Percentiles rank a stretch among this genome's conserved stretches.
Conservation (phyloP, 495 filamentous ascomycete species). For the Corynascus novoguineensis region DNA sequence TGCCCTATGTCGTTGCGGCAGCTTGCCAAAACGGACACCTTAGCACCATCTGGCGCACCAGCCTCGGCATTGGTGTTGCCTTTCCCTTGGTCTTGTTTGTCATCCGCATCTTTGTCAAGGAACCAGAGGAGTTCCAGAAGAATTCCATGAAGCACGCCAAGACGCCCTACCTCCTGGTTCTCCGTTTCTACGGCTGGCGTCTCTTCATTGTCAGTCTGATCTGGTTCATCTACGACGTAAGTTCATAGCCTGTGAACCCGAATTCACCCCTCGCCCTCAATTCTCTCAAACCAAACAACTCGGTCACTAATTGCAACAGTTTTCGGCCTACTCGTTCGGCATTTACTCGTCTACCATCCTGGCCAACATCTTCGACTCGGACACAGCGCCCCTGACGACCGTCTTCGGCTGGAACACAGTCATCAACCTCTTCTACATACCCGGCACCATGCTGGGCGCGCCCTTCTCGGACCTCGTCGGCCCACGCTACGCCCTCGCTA, state of each 20-base stretch:
- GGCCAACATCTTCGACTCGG: slow-evolving; percentile 52
- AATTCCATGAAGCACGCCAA: slow-evolving; percentile 48
- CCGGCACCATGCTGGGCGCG: slow-evolving; percentile 71
- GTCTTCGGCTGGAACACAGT: slow-evolving; percentile 81
- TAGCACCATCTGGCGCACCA: slow-evolving; percentile 68
- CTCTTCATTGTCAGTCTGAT: slow-evolving; percentile 67
- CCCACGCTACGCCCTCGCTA: slow-evolving; percentile 62
- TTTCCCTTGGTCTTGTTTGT: slow-evolving; percentile 71
- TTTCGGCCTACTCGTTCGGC: slow-evolving; percentile 71
- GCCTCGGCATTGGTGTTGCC: slow-evolving; percentile 71
- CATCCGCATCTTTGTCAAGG: slow-evolving; percentile 67
- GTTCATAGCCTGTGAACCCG: slow-evolving; percentile 16
- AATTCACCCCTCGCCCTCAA: background rate
- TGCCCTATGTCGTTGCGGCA: slow-evolving; percentile 64
- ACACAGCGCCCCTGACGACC: slow-evolving; percentile 56
- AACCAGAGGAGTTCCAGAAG: slow-evolving; percentile 75
- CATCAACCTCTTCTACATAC: slow-evolving; percentile 81
- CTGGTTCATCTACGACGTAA: slow-evolving; percentile 85
- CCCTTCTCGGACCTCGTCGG: slow-evolving; percentile 70
- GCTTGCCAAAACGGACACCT: slow-evolving; percentile 64
- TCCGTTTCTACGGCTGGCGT: slow-evolving; percentile 56
- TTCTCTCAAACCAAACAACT: slow-evolving; percentile 13
- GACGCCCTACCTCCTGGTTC: slow-evolving; percentile 51
- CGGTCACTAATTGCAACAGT: slow-evolving; percentile 41
- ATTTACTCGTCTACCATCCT: slow-evolving; percentile 73